Conservation (phyloP, 108 stramenopile genomes). For the Craspedostauros australis region DNA sequence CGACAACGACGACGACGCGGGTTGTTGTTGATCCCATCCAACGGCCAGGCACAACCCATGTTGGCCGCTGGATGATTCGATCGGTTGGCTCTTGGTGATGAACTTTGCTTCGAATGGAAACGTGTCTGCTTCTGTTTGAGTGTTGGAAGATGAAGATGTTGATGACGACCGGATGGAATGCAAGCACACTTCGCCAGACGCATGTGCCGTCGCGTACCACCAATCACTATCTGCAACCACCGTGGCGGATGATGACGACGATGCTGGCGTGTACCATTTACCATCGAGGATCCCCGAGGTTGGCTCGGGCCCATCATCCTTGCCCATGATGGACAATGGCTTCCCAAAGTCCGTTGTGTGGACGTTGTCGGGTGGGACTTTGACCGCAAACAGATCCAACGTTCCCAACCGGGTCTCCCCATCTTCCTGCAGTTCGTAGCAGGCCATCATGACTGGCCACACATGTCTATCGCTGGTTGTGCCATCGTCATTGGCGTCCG, state of each 20-base stretch:
- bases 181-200: conserved; percentile 33
- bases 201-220: conserved; percentile 46
- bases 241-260: not conserved
- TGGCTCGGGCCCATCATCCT: conserved; percentile 15
- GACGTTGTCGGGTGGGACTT: conserved; percentile 10
- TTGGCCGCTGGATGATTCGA: not conserved
- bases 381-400: conserved; percentile 26
- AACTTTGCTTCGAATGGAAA: conserved; percentile 6
- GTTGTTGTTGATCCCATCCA: conserved; percentile 32
- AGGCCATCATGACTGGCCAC: conserved; percentile 56
- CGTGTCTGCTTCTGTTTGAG: not conserved
- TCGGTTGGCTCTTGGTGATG: not conserved
- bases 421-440: conserved; percentile 71
- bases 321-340: conserved; percentile 16
- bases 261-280: conserved; percentile 46
- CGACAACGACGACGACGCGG: conserved; percentile 8
- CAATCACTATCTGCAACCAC: not conserved
- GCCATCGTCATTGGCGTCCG: not conserved
- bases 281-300: conserved; percentile 71
- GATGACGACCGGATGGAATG: conserved; percentile 22
- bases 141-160: conserved; percentile 20
- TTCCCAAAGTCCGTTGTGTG: conserved; percentile 1
- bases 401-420: conserved; percentile 16
- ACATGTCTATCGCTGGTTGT: not conserved
- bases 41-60: conserved; percentile 44